phyloP scores from a whole-genome alignment of 106 monocot species.

The Vanilla planifolia region DNA sequence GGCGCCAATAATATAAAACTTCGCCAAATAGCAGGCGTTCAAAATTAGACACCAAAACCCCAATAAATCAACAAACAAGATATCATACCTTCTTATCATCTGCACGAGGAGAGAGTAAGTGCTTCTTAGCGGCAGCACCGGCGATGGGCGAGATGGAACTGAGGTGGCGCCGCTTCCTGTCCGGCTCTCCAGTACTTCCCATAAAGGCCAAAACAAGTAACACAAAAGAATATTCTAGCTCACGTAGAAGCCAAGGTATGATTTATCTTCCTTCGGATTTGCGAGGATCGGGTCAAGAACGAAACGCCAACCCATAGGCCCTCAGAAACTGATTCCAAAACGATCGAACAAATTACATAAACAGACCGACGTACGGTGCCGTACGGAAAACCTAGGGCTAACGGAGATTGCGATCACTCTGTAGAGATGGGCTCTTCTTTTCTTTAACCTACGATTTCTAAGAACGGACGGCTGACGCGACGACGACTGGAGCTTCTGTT shows the following conservation, averaged over 20 bases:
- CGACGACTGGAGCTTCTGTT: too few species aligned
- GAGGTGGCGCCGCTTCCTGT: slow-evolving; percentile 48
- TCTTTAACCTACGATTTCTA: too few species aligned
- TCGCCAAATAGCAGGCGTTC: too few species aligned
- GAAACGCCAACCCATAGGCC: not conserved
- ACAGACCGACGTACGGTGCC: not conserved
- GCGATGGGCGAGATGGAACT: slow-evolving; percentile 37
- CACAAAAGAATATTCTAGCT: not conserved
- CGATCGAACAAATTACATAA: not conserved
- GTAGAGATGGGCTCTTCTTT: too few species aligned
- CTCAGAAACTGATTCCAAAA: not conserved
- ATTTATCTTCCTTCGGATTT: not conserved
- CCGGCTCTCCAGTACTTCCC: slow-evolving; percentile 50
- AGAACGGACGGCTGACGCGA: too few species aligned
- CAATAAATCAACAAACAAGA: not conserved
- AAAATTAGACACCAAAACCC: too few species aligned
- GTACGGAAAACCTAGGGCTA: slow-evolving; percentile 4
- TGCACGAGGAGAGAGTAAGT: slow-evolving; percentile 21
- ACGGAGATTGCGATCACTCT: too few species aligned
- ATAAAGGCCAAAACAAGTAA: slow-evolving; percentile 13
- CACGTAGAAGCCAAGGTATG: not conserved
- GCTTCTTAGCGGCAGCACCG: slow-evolving; percentile 40
- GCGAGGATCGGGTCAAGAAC: not conserved
- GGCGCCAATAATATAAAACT: too few species aligned
- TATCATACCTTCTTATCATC: slow-evolving; percentile 73